These are phyloP conservation scores for Fusarium guadeloupense DNA, from an alignment of 2,329 filamentous ascomycete species.

Conservation along the genomic window DNA sequence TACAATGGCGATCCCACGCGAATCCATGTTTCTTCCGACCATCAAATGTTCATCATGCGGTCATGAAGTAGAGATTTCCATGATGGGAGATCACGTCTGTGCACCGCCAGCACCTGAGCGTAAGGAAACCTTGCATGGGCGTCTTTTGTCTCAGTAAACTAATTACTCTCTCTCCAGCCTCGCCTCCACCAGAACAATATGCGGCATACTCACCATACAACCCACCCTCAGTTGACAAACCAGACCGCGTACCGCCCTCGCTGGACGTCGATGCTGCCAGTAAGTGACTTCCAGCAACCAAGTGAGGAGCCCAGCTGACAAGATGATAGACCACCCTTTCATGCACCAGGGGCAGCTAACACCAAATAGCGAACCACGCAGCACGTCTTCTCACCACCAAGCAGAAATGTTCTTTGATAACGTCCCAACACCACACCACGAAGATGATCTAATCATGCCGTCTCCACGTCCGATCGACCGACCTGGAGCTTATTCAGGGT, in stretches of 20 bases:
- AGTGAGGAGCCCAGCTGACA: slow-evolving; percentile 39
- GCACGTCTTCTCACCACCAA: slow-evolving; percentile 66
- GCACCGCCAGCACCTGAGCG: slow-evolving; percentile 60
- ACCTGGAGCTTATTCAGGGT: slow-evolving; percentile 62
- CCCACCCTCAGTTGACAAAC: slow-evolving; percentile 48
- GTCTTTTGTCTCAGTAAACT: slow-evolving; percentile 5
- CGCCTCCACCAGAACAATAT: slow-evolving; percentile 50
- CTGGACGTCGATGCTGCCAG: slow-evolving; percentile 64
- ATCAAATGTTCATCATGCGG: slow-evolving; percentile 90
- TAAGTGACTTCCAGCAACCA: slow-evolving; percentile 46
- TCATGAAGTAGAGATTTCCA: slow-evolving; percentile 79
- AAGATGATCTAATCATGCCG: slow-evolving; percentile 51
- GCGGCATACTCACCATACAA: slow-evolving; percentile 44
- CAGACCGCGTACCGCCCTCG: slow-evolving; percentile 54
- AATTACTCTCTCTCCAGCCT: slow-evolving; percentile 42
- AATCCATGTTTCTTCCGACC: slow-evolving; percentile 77
- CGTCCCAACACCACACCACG: slow-evolving; percentile 55
- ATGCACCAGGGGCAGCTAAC: slow-evolving; percentile 67
- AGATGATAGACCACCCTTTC: slow-evolving; percentile 61
- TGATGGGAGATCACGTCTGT: slow-evolving; percentile 88
- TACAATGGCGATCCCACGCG: slow-evolving; percentile 63
- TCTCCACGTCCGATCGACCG: slow-evolving; percentile 51
- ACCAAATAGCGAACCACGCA: slow-evolving; percentile 69
- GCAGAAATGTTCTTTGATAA: slow-evolving; percentile 56
- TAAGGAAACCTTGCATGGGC: slow-evolving; percentile 42